These are phyloP conservation scores for Oxytropis ochrocephala DNA, from an alignment of 306 rosid genomes.

Conservation along the genomic window DNA sequence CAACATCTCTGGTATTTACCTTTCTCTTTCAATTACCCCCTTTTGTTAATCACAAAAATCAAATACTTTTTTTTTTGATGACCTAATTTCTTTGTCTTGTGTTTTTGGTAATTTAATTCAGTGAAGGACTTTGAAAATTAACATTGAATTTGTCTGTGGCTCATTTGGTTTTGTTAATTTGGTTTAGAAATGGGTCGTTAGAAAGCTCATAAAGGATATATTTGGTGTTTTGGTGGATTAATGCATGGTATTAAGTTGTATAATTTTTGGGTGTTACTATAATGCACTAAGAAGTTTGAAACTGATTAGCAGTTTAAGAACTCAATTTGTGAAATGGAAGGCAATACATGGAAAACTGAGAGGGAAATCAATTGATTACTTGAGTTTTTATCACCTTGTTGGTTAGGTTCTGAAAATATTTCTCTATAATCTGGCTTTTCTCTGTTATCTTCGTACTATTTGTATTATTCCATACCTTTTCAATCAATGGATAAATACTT, in stretches of 20 bases:
- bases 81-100: background rate
- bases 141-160: background rate
- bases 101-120: background rate
- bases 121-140: background rate
- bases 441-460: background rate
- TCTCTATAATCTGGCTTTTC: background rate
- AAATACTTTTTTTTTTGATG: background rate
- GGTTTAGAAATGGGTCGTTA: background rate
- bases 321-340: background rate
- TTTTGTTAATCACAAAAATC: background rate
- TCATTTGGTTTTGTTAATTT: background rate
- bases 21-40: background rate
- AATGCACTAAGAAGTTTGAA: background rate
- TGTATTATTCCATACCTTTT: too few relatives aligned
- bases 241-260: background rate
- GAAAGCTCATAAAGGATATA: background rate
- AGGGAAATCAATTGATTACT: background rate
- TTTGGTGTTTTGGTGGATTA: background rate
- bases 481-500: background rate
- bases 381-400: background rate
- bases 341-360: background rate
- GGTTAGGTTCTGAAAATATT: background rate
- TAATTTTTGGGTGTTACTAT: background rate
- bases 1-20: slow-evolving; percentile 40
- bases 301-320: background rate